A percentile compares a stretch with the other conserved stretches of the same genome.
These are phyloP conservation scores for Abortiporus biennis DNA, from an alignment of 1,284 basidiomycete genomes.

Conservation along the genomic window DNA sequence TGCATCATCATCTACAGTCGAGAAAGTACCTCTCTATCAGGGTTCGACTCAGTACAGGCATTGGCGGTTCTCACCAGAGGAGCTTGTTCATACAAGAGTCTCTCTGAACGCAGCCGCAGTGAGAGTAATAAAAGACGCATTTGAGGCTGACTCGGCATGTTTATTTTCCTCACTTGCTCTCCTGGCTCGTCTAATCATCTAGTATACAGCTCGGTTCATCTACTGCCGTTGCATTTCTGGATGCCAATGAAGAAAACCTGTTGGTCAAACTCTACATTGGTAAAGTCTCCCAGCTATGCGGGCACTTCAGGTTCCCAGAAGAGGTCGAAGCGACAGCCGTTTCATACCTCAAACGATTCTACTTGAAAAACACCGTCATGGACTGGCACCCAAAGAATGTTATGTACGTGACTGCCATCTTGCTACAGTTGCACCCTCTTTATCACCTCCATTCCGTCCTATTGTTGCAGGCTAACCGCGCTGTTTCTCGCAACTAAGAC, in stretches of 20 bases:
- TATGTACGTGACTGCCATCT: constrained; percentile 57
- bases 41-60: constrained; percentile 82
- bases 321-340: constrained; percentile 91
- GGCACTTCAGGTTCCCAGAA: constrained; percentile 83
- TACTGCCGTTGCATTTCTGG: constrained; percentile 64
- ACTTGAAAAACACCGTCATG: constrained; percentile 97
- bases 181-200: constrained; percentile 9
- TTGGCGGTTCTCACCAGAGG: constrained; percentile 79
- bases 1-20: constrained; percentile 12
- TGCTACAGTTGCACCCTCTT: background rate
- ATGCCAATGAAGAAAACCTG: constrained; percentile 79
- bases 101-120: constrained; percentile 74
- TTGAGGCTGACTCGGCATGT: constrained; percentile 77
- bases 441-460: background rate
- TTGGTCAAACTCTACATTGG: constrained; percentile 88
- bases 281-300: constrained; percentile 83
- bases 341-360: constrained; percentile 93
- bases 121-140: constrained; percentile 64
- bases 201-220: constrained; percentile 58
- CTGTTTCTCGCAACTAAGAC: constrained; percentile 97
- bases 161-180: constrained; percentile 10
- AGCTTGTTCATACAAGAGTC: constrained; percentile 52
- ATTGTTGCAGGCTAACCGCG: constrained; percentile 75
- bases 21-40: constrained; percentile 58
- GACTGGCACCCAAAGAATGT: constrained; percentile 99